Conservation (phyloP, 176 grass and related monocot genomes). For the Thinopyrum elongatum region DNA sequence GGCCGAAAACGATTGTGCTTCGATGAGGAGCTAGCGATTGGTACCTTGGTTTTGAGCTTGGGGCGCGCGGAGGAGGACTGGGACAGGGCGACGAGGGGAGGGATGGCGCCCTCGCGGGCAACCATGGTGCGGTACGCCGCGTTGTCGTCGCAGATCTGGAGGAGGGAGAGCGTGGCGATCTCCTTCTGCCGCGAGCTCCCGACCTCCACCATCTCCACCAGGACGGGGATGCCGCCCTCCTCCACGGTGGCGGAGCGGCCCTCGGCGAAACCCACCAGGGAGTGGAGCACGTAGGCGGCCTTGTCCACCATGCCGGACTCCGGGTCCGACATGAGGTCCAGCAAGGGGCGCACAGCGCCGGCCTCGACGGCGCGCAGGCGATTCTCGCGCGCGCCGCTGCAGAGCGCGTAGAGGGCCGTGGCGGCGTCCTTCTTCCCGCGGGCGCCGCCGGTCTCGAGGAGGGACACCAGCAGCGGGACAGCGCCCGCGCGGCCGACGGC, state of each 20-base stretch:
- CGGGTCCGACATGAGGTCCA: conserved; percentile 89
- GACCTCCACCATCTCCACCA: conserved; percentile 93
- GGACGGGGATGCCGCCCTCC: conserved; percentile 70
- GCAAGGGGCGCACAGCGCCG: conserved; percentile 53
- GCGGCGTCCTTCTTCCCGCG: conserved; percentile 95
- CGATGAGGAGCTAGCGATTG: not conserved
- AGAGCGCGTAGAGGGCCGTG: conserved; percentile 73
- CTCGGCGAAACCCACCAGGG: conserved; percentile 43
- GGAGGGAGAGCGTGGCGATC: conserved; percentile 64
- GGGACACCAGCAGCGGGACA: conserved; percentile 61
- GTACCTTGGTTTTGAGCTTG: conserved; percentile 79
- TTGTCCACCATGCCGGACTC: conserved; percentile 95
- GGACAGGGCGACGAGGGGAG: conserved; percentile 84
- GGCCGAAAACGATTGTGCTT: not conserved
- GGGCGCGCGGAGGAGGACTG: conserved; percentile 58
- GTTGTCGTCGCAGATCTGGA: conserved; percentile 89
- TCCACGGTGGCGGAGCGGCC: conserved; percentile 61
- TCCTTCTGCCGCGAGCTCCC: conserved; percentile 70
- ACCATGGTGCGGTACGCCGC: conserved; percentile 69
- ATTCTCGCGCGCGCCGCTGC: conserved; percentile 67
- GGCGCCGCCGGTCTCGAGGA: conserved; percentile 67
- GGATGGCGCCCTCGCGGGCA: conserved; percentile 86
- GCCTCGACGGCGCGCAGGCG: conserved; percentile 55
- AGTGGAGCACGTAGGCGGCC: conserved; percentile 79
- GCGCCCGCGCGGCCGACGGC: conserved; percentile 71